A percentile compares a stretch with the other conserved stretches of the same genome.
Conservation (phyloP, 2,329 filamentous ascomycete genomes). For the Dactylonectria macrodidyma region DNA sequence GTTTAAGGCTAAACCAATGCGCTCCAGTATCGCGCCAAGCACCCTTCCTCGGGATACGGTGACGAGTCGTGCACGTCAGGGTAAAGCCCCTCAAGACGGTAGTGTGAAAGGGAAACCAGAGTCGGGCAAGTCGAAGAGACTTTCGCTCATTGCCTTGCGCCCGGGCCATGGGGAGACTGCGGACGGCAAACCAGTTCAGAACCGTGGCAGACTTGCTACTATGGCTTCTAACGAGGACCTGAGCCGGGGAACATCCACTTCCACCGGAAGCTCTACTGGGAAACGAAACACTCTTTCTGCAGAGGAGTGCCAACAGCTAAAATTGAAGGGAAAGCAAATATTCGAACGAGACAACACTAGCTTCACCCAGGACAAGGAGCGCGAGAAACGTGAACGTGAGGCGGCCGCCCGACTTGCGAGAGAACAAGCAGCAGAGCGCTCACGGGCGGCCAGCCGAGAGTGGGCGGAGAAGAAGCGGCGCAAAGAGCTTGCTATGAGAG, state of each 20-base stretch:
- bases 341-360: conserved; percentile 65
- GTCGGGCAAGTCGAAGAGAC: conserved; percentile 43
- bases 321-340: conserved; percentile 67
- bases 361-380: conserved; percentile 62
- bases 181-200: conserved; percentile 34
- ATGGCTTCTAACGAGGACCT: conserved; percentile 41
- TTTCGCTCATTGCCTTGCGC: conserved; percentile 38
- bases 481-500: conserved; percentile 51
- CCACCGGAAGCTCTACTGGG: conserved; percentile 59
- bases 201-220: conserved; percentile 48
- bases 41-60: conserved; percentile 69
- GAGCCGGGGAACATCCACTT: conserved; percentile 62
- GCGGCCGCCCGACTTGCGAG: conserved; percentile 67
- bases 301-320: conserved; percentile 67
- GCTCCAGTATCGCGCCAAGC: conserved; percentile 58
- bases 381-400: conserved; percentile 70
- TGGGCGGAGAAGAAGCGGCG: conserved; percentile 73
- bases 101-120: conserved; percentile 36
- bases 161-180: conserved; percentile 23
- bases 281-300: conserved; percentile 65
- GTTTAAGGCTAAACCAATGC: conserved; percentile 74
- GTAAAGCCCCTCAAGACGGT: conserved; percentile 54
- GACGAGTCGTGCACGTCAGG: conserved; percentile 70
- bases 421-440: conserved; percentile 73
- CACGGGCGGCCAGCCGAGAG: conserved; percentile 70